A percentile compares a stretch with the other conserved stretches of the same genome.
Evolutionary conservation across 345 rosid species (phyloP).

Genomic region (Bruguiera gymnorhiza): DNA sequence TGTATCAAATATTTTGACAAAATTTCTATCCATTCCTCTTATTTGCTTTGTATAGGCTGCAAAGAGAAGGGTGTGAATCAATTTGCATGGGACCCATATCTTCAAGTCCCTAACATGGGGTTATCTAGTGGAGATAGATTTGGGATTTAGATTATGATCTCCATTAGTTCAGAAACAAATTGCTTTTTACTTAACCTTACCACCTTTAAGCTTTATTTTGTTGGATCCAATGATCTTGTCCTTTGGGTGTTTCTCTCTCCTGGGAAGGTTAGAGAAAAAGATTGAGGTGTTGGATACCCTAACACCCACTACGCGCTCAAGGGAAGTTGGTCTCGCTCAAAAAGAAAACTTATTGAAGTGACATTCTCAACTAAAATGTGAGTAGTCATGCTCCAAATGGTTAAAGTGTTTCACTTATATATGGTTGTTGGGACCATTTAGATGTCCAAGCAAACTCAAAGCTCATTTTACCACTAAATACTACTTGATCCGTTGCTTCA

Average conservation of each 20-base stretch:
- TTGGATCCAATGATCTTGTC: slow-evolving; percentile 45
- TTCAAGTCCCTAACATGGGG: slow-evolving; percentile 30
- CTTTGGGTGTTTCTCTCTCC: slow-evolving; percentile 19
- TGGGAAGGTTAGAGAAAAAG: slow-evolving; percentile 11
- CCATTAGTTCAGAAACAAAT: slow-evolving; percentile 12
- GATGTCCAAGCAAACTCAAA: slow-evolving; percentile 24
- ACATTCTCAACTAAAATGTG: slow-evolving; percentile 26
- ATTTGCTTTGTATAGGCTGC: not conserved
- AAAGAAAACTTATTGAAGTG: slow-evolving; percentile 28
- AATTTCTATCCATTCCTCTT: too few relatives aligned
- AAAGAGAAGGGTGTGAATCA: slow-evolving; percentile 22
- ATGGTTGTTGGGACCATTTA: slow-evolving; percentile 30
- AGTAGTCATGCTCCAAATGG: slow-evolving; percentile 28
- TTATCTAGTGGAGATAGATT: slow-evolving; percentile 28
- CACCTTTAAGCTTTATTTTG: slow-evolving; percentile 31
- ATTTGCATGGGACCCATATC: slow-evolving; percentile 8
- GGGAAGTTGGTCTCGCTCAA: slow-evolving; percentile 26
- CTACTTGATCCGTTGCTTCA: slow-evolving; percentile 16
- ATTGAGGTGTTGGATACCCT: slow-evolving; percentile 29
- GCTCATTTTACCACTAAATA: slow-evolving; percentile 14
- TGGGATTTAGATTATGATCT: slow-evolving; percentile 34
- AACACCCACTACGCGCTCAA: slow-evolving; percentile 25
- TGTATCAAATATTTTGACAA: too few relatives aligned
- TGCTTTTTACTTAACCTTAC: slow-evolving; percentile 28
- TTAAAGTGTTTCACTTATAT: slow-evolving; percentile 17